Evolutionary conservation across 2,329 filamentous ascomycete species (phyloP).

Genomic region (Cadophora luteo-olivacea): DNA sequence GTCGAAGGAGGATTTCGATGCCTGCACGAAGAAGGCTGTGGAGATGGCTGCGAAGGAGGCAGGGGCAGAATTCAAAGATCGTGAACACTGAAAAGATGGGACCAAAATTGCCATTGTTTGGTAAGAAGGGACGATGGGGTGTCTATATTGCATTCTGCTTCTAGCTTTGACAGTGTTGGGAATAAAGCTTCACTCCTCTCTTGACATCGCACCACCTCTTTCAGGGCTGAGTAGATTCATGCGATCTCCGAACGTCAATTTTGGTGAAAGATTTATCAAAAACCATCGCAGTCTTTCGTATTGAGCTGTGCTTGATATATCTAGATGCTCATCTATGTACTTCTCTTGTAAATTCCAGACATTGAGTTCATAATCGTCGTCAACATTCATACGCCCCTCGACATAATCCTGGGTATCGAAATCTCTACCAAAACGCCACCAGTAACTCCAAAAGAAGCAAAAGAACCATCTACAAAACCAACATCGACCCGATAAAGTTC

Average conservation of each 20-base stretch:
- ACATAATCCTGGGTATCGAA: not conserved
- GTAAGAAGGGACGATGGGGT: too few species aligned
- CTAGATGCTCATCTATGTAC: not conserved
- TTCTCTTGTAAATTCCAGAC: not conserved
- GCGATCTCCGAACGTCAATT: too few species aligned
- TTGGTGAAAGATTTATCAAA: not conserved
- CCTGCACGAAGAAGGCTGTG: constrained; percentile 28
- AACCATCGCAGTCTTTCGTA: not conserved
- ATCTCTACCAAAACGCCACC: not conserved
- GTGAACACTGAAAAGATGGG: not conserved
- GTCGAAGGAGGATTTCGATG: constrained; percentile 33
- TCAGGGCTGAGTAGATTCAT: too few species aligned
- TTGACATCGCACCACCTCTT: too few species aligned
- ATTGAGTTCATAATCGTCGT: not conserved
- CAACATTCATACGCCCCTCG: not conserved
- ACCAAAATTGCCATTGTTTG: not conserved
- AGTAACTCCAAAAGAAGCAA: not conserved
- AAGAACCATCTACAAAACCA: constrained; percentile 8
- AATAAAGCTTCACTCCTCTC: too few species aligned
- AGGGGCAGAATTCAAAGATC: not conserved
- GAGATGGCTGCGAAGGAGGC: constrained; percentile 20
- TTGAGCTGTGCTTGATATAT: not conserved
- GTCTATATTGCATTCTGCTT: too few species aligned
- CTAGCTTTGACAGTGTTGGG: too few species aligned
- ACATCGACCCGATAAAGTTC: constrained; percentile 19